Evolutionary conservation across 805 yeast species (phyloP).

Genomic region (Candida ficus): DNA sequence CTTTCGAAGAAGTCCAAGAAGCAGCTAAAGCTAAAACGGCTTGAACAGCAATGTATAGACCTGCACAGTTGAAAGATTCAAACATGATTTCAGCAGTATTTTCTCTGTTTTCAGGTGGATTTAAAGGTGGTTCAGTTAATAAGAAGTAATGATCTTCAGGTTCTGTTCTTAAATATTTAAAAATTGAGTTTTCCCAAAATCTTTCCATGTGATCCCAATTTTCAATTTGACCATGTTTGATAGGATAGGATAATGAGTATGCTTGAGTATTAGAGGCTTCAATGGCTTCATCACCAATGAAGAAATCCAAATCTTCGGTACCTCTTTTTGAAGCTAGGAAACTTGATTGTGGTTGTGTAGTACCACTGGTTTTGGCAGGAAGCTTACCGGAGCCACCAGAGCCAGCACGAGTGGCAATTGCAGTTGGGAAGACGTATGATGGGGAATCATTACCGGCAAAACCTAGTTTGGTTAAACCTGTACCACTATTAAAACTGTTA

Average conservation of each 20-base stretch:
- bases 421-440: constrained; percentile 95
- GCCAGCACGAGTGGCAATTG: constrained; percentile 66
- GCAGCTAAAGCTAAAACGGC: constrained; percentile 98
- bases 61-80: constrained; percentile 98
- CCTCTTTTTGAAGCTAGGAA: constrained; percentile 57
- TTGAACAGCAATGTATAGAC: constrained; percentile 96
- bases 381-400: constrained; percentile 38
- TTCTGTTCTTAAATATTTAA: constrained; percentile 93
- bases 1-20: constrained; percentile 97
- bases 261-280: constrained; percentile 88
- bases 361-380: constrained; percentile 39
- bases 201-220: constrained; percentile 99
- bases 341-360: constrained; percentile 39
- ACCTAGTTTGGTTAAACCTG: constrained; percentile 95
- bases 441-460: constrained; percentile 99
- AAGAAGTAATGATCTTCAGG: constrained; percentile 98
- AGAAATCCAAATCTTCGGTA: constrained; percentile 90
- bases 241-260: constrained; percentile 85
- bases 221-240: constrained; percentile 96
- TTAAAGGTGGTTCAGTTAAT: constrained; percentile 95
- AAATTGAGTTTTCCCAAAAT: constrained; percentile 96
- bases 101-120: constrained; percentile 99
- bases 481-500: constrained; percentile 61
- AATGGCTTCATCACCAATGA: constrained; percentile 93
- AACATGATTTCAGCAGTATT: constrained; percentile 98